A percentile compares a stretch with the other conserved stretches of the same genome.
Evolutionary conservation across 2,329 filamentous ascomycete species (phyloP).

Genomic region (Ceratocystis colombiana): DNA sequence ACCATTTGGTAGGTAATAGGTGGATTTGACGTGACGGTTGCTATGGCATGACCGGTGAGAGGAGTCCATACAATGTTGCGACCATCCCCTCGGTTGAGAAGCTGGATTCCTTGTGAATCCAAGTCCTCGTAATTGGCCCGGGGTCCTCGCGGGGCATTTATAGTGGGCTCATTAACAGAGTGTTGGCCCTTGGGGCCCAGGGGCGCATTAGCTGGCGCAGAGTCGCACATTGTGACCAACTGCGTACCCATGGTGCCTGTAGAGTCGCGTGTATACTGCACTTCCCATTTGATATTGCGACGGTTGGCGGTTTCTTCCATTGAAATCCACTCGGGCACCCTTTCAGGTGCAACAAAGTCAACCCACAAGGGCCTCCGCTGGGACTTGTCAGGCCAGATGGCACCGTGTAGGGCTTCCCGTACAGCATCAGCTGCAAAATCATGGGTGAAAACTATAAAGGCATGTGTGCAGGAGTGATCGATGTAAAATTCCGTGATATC

Average conservation of each 20-base stretch:
- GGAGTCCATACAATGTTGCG: slow-evolving; percentile 22
- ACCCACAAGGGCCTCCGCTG: slow-evolving; percentile 76
- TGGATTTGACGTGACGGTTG: slow-evolving; percentile 36
- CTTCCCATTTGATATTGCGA: slow-evolving; percentile 53
- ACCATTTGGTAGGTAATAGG: slow-evolving; percentile 47
- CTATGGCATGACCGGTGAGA: slow-evolving; percentile 19
- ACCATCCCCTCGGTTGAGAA: background rate
- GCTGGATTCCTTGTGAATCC: background rate
- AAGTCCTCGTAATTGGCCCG: slow-evolving; percentile 29
- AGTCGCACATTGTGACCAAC: slow-evolving; percentile 34
- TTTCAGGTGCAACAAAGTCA: slow-evolving; percentile 75
- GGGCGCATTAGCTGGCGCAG: slow-evolving; percentile 17
- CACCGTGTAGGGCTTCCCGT: slow-evolving; percentile 63
- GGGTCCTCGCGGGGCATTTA: slow-evolving; percentile 32
- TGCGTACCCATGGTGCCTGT: slow-evolving; percentile 46
- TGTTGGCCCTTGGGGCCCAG: slow-evolving; percentile 12
- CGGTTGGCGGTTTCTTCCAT: slow-evolving; percentile 45
- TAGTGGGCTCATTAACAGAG: slow-evolving; percentile 9
- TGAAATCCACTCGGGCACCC: slow-evolving; percentile 63
- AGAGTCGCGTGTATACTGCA: slow-evolving; percentile 53
- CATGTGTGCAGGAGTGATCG: slow-evolving; percentile 78
- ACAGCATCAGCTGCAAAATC: slow-evolving; percentile 64
- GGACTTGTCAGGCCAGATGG: slow-evolving; percentile 77
- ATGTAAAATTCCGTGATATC: slow-evolving; percentile 63
- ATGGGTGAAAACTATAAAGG: slow-evolving; percentile 63